phyloP scores from a whole-genome alignment of 2,329 filamentous ascomycete genomes.

The Claviceps arundinis region DNA sequence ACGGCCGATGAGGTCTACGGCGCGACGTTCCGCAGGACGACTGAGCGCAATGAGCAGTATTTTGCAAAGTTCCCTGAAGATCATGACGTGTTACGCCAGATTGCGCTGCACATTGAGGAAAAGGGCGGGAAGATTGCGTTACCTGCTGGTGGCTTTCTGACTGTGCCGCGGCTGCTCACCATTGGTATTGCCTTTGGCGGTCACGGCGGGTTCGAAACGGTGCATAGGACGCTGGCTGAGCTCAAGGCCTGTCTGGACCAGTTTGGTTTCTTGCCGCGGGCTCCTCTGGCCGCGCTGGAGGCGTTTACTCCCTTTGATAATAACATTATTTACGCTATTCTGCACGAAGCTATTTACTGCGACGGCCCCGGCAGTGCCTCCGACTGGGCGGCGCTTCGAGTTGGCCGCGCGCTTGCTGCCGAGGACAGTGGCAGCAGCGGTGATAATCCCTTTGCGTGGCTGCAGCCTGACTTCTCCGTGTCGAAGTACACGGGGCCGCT shows the following conservation, averaged over 20 bases:
- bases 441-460: conserved; percentile 34
- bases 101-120: conserved; percentile 51
- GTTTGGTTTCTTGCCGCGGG: conserved; percentile 62
- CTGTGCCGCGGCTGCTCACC: conserved; percentile 60
- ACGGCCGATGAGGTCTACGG: conserved; percentile 63
- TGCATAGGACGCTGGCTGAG: conserved; percentile 63
- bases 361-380: conserved; percentile 49
- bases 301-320: conserved; percentile 56
- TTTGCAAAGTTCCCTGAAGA: conserved; percentile 82
- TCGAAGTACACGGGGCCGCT: conserved; percentile 31
- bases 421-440: conserved; percentile 14
- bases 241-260: conserved; percentile 60
- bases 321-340: conserved; percentile 67
- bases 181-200: conserved; percentile 67
- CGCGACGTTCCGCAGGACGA: conserved; percentile 55
- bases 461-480: conserved; percentile 22
- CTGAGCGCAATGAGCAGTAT: conserved; percentile 62
- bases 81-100: conserved; percentile 48
- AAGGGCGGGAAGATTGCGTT: conserved; percentile 39
- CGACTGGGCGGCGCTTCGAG: conserved; percentile 60
- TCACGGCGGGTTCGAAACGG: conserved; percentile 60
- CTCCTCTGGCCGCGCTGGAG: conserved; percentile 58
- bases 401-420: conserved; percentile 34
- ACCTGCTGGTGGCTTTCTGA: conserved; percentile 60
- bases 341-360: conserved; percentile 85